These are phyloP conservation scores for Aspergillus transmontanensis DNA, from an alignment of 2,329 filamentous ascomycete genomes.

Conservation along the genomic window DNA sequence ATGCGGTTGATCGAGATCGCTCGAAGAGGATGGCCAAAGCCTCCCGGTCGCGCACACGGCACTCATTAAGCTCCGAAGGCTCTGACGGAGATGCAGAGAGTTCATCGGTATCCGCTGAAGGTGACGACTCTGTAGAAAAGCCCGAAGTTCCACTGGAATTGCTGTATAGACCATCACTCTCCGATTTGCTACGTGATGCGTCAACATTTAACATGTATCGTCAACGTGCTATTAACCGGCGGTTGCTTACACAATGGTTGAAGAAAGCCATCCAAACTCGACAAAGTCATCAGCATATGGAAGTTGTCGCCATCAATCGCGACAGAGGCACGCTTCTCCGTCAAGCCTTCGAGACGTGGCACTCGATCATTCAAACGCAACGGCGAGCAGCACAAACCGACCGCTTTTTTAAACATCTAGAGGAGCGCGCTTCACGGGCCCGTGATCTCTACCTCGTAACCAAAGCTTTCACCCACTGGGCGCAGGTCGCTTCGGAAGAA, in stretches of 20 bases:
- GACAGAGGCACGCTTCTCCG: conserved; percentile 56
- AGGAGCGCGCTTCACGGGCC: conserved; percentile 63
- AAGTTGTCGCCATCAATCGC: conserved; percentile 49
- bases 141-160: conserved; percentile 39
- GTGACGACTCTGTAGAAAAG: conserved; percentile 29
- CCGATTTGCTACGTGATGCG: conserved; percentile 54
- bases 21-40: conserved; percentile 31
- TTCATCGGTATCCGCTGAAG: conserved; percentile 22
- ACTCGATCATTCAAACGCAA: conserved; percentile 41
- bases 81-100: conserved; percentile 27
- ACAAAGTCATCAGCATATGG: conserved; percentile 41
- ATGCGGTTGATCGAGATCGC: conserved; percentile 33
- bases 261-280: conserved; percentile 43
- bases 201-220: conserved; percentile 51
- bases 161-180: conserved; percentile 53
- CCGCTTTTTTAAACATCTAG: conserved; percentile 58
- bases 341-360: conserved; percentile 57
- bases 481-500: conserved; percentile 64
- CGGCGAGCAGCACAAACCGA: conserved; percentile 51
- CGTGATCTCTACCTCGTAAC: conserved; percentile 67
- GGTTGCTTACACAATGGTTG: conserved; percentile 52
- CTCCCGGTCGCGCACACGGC: conserved; percentile 19
- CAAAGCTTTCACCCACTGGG: conserved; percentile 71
- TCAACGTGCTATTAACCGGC: conserved; percentile 40
- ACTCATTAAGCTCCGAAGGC: conserved; percentile 24